Evolutionary conservation across 2,329 filamentous ascomycete species (phyloP), one percentile per base, ranked within the genome.

Genomic region (Bipolaris gigantea): DNA sequence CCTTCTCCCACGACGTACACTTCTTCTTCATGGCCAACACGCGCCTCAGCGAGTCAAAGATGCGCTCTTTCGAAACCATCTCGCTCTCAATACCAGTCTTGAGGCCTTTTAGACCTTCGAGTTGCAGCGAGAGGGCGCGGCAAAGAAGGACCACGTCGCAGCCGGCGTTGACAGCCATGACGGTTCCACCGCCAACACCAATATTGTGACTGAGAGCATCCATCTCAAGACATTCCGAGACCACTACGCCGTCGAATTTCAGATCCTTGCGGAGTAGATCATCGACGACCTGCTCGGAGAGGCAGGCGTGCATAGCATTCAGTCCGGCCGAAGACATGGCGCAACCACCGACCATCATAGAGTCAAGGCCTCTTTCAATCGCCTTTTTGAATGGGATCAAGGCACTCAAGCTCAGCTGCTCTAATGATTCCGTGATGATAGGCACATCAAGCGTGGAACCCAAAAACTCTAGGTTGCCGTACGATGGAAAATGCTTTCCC

Each of bases 151-250:
- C 86, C 48, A 97, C 79, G 73, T 99, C 94, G 70, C 94, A 97
- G 13, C 94, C 94, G 30, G 94, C 93, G 72, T 96, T 94, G 46
- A 97, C 90, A 3, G 94, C 94, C 92, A 97, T 97, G 64, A 97
- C 91, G 0, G 93, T 96, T 11, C 94, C 94, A 36, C 94, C 93
- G 63, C 93, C 92, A 16, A 99, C 92, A n/a, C 93, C 93, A 45
- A 97, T 94, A 65, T 97, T 95, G 69, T 96, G 90, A 60, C 91
- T 94, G 8, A 97, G 82, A 0, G 92, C 92, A 69, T 97, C 92
- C 93, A 97, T 97, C 72, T 97, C 93, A 7, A 97, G 78, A 62
- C 93, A 97, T 70, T 97, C 93, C 0, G 92, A 97, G 45, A 97
- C 91, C 21, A 94, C 92, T 2, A 97, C 92, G 1, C 93, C 93